These are phyloP conservation scores for Myriangium duriaei DNA, from an alignment of 2,329 filamentous ascomycete genomes.

Conservation along the genomic window DNA sequence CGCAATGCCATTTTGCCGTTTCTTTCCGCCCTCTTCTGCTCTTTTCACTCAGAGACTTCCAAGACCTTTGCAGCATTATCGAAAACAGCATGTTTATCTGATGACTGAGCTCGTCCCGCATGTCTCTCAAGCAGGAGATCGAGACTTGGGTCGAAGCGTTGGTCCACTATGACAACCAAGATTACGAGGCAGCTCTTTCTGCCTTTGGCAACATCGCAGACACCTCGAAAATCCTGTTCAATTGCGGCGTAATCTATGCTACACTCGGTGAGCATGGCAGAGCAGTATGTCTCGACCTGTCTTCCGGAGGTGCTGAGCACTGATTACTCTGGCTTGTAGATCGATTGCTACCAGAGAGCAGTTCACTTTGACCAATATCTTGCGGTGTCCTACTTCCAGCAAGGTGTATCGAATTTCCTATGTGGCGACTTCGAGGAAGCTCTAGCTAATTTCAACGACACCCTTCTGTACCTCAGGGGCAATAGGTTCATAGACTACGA, in stretches of 20 bases:
- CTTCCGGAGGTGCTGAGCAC: too few species aligned
- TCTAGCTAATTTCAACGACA: slow-evolving; percentile 97
- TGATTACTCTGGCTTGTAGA: slow-evolving; percentile 38
- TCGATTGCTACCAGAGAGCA: slow-evolving; percentile 88
- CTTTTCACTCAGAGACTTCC: neutral
- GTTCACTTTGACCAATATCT: slow-evolving; percentile 88
- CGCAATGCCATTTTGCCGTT: neutral
- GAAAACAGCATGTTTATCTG: slow-evolving; percentile 3
- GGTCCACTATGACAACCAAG: slow-evolving; percentile 86
- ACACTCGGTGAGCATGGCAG: slow-evolving; percentile 92
- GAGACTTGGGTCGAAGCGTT: slow-evolving; percentile 95
- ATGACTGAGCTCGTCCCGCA: too few species aligned
- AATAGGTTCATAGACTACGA: slow-evolving; percentile 98
- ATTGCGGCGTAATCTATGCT: slow-evolving; percentile 94
- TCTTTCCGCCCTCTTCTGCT: neutral
- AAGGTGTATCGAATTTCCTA: slow-evolving; percentile 95
- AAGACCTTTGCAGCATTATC: slow-evolving; percentile 5
- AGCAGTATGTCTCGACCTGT: slow-evolving; percentile 73
- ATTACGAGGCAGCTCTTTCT: slow-evolving; percentile 79
- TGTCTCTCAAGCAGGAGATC: slow-evolving; percentile 65
- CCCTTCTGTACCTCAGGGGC: slow-evolving; percentile 80
- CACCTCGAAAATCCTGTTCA: slow-evolving; percentile 97
- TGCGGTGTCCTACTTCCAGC: slow-evolving; percentile 94
- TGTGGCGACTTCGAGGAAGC: slow-evolving; percentile 96
- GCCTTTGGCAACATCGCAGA: slow-evolving; percentile 81